Evolutionary conservation across 2,329 filamentous ascomycete species (phyloP), one percentile per base, ranked within the genome.

Genomic region (Sclerotinia nivalis): DNA sequence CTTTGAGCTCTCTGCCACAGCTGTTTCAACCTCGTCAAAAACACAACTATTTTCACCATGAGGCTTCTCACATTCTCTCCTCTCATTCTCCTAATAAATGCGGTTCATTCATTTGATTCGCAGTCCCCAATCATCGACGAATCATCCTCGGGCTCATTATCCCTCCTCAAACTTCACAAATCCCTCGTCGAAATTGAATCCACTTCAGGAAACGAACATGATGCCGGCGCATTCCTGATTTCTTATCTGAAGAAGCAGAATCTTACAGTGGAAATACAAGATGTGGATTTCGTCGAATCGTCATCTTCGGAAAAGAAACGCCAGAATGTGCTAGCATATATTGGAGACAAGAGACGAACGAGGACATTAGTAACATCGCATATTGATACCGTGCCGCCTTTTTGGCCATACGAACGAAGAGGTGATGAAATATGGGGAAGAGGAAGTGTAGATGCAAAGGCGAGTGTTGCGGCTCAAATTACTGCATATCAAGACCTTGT

Each of bases 381-480:
- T 76, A 90, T 92, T 73, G 90, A 93, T 75, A 82, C 81, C 13
- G 84, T 87, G 0, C 85, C 87, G 0, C 87, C 87, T 0, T 87
- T 82, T 82, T 66, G 79, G 81, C 68, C 73, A 31, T 79, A 79
- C 65, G 73, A 78, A 69, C 84, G 76, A 73, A 72, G 74, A 75
- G 64, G 76, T 78, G 22, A 76, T 82, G 49, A 85, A 70, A 91
- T 95, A 71, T 86, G 84, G 66, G 93, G 93, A 2, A 88, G 93
- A 45, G 93, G 93, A 64, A 89, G 85, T 67, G 91, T 93, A 28
- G 93, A 90, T 77, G 89, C 88, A 74, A 92, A 92, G 78, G 89
- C 83, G 20, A 87, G 85, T 75, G 84, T 96, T 18, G 92, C 93
- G 0, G 85, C 92, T 10, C 91, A 94, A 79, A 87, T 95, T 71